phyloP scores from a whole-genome alignment of 805 yeast genomes.

The Ogataea pini region DNA sequence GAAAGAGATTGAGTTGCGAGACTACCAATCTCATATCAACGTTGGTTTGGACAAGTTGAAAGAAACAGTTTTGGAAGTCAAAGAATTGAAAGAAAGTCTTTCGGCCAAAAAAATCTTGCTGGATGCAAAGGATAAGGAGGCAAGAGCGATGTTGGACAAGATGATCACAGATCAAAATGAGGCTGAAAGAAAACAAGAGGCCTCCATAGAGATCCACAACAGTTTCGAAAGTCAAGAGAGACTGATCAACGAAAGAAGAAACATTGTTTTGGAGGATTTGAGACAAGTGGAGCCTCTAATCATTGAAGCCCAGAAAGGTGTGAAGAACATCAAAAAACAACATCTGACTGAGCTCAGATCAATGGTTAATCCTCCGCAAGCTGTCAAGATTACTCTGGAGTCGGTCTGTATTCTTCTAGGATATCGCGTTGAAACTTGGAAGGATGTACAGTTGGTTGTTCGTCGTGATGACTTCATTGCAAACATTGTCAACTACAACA shows the following conservation, averaged over 20 bases:
- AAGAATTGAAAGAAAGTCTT: constrained; percentile 54
- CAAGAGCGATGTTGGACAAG: constrained; percentile 65
- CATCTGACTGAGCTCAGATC: constrained; percentile 88
- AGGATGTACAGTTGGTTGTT: constrained; percentile 78
- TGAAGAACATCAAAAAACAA: constrained; percentile 88
- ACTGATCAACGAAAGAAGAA: constrained; percentile 55
- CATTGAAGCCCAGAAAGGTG: constrained; percentile 81
- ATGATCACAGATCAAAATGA: constrained; percentile 88
- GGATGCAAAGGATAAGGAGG: constrained; percentile 60
- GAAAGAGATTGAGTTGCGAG: constrained; percentile 54
- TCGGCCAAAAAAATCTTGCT: constrained; percentile 54
- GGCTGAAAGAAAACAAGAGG: constrained; percentile 87
- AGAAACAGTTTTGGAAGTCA: constrained; percentile 76
- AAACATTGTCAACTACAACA: constrained; percentile 73
- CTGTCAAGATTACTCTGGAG: constrained; percentile 82
- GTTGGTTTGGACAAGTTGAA: constrained; percentile 72
- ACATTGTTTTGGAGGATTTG: constrained; percentile 61
- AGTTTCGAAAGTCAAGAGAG: constrained; percentile 68
- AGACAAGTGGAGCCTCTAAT: constrained; percentile 82
- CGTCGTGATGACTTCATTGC: constrained; percentile 86
- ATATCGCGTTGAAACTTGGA: constrained; percentile 65
- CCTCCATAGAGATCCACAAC: constrained; percentile 72
- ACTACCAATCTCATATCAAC: constrained; percentile 68
- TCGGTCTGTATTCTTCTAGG: constrained; percentile 87
- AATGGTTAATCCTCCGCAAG: constrained; percentile 87